Evolutionary conservation across 2,329 filamentous ascomycete genomes (phyloP).

Genomic region (Alternaria brassicicola): DNA sequence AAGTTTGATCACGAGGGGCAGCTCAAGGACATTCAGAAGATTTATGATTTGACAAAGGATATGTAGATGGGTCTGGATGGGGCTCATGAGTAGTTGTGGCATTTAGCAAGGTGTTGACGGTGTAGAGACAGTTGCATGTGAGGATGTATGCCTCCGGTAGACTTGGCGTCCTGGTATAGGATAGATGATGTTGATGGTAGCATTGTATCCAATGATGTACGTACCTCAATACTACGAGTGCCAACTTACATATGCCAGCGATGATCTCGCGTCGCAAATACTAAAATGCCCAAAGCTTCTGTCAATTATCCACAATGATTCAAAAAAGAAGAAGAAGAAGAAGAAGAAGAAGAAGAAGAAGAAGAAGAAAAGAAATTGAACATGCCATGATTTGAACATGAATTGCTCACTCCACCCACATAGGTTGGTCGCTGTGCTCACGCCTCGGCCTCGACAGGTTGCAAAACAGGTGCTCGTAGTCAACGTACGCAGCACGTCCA

Average conservation of each 20-base stretch:
- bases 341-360: not conserved
- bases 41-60: constrained; percentile 59
- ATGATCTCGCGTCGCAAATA: no score
- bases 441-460: not conserved
- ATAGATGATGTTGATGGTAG: not conserved
- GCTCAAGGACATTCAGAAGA: constrained; percentile 66
- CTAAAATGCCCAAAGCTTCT: no score
- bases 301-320: not conserved
- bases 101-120: constrained; percentile 15
- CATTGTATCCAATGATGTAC: not conserved
- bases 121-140: not conserved
- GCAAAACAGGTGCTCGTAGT: not conserved
- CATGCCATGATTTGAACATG: not conserved
- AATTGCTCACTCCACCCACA: not conserved
- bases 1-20: constrained; percentile 66
- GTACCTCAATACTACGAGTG: not conserved
- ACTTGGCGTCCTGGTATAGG: not conserved
- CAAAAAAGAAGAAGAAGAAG: not conserved
- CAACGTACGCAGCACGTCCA: not conserved
- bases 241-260: not conserved
- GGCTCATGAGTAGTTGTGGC: constrained; percentile 10
- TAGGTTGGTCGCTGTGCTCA: not conserved
- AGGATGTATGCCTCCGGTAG: not conserved
- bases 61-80: not conserved
- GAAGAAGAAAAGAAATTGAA: not conserved